Evolutionary conservation across 805 yeast species (phyloP).

Genomic region (Candida silvicultrix): DNA sequence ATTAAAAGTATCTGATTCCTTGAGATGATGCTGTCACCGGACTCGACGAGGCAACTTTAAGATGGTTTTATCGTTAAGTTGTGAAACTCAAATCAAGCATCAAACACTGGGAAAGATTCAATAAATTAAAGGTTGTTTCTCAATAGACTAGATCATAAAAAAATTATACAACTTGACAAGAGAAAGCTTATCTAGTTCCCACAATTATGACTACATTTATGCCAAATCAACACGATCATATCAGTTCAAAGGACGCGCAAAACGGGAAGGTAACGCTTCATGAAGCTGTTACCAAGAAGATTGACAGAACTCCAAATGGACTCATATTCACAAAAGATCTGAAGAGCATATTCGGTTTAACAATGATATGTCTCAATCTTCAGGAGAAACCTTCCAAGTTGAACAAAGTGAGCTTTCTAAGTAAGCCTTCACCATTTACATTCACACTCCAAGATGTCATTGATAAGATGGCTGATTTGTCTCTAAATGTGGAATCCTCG

Average conservation of each 20-base stretch:
- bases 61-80: background rate
- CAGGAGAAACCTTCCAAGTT: constrained; percentile 22
- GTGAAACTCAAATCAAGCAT: background rate
- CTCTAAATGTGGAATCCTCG: constrained; percentile 40
- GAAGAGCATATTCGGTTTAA: constrained; percentile 51
- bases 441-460: constrained; percentile 51
- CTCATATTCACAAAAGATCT: constrained; percentile 49
- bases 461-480: constrained; percentile 40
- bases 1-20: background rate
- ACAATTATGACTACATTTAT: background rate
- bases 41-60: background rate
- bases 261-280: constrained; percentile 25
- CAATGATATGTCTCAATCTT: constrained; percentile 37
- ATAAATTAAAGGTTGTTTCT: background rate
- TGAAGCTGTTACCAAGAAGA: constrained; percentile 36
- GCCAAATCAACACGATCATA: background rate
- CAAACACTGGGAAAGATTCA: background rate
- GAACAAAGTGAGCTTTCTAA: constrained; percentile 22
- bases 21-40: background rate
- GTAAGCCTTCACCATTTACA: constrained; percentile 39
- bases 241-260: background rate
- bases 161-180: no score
- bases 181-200: background rate
- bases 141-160: no score
- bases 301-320: constrained; percentile 48